Evolutionary conservation across 2,329 filamentous ascomycete species (phyloP).

Genomic region (Pseudopithomyces chartarum): DNA sequence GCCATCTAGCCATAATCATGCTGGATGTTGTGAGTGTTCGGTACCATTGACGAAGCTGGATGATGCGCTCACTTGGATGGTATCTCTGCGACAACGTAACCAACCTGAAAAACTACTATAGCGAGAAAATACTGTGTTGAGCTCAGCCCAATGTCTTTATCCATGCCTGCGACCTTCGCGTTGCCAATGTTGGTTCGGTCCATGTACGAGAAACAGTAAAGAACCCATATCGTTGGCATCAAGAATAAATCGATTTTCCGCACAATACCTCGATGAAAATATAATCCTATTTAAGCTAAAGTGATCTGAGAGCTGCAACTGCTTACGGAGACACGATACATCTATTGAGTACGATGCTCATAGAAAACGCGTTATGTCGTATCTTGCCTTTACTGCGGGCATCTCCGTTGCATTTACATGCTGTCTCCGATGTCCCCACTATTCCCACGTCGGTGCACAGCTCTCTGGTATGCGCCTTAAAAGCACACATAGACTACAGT

Average conservation of each 20-base stretch:
- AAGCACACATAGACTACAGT: no score
- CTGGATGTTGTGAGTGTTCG: conserved; percentile 9
- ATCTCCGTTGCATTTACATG: no score
- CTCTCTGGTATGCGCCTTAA: no score
- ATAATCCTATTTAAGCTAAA: no score
- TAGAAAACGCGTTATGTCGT: no score
- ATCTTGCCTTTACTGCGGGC: no score
- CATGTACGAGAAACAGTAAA: conserved; percentile 32
- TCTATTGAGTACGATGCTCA: no score
- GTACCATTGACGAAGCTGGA: background rate
- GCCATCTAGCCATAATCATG: conserved; percentile 26
- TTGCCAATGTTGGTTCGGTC: conserved; percentile 47
- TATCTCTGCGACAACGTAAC: conserved; percentile 29
- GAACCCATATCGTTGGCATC: conserved; percentile 31
- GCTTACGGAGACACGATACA: no score
- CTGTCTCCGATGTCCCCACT: no score
- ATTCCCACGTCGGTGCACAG: no score
- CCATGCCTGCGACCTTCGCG: conserved; percentile 43
- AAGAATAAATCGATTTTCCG: conserved; percentile 29
- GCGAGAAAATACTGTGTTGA: conserved; percentile 58
- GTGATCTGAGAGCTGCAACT: no score
- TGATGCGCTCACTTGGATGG: conserved; percentile 23
- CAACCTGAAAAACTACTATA: conserved; percentile 28
- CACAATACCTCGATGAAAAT: no score
- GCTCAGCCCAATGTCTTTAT: conserved; percentile 22